Conservation (phyloP, 164 flowering plant genomes). For the Vitis vinifera region ASM3070453v1 NC_081816.1:18768001-18768500, state of each 20-base stretch:
- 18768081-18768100: no score
- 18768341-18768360: slow-evolving; percentile 22
- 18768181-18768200: background rate
- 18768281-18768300: slow-evolving; percentile 56
- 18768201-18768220: background rate
- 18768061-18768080: no score
- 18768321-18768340: slow-evolving; percentile 55
- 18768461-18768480: slow-evolving; percentile 75
- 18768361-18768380: slow-evolving; percentile 8
- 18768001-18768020: no score
- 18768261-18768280: slow-evolving; percentile 60
- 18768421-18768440: slow-evolving; percentile 68
- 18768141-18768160: no score
- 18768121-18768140: no score
- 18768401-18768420: slow-evolving; percentile 65
- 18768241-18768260: slow-evolving; percentile 24
- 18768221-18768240: background rate
- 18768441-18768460: slow-evolving; percentile 79
- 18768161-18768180: background rate
- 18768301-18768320: slow-evolving; percentile 51
- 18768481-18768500: slow-evolving; percentile 73
- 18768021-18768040: no score
- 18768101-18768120: no score
- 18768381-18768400: slow-evolving; percentile 26
- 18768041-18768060: no score